Conservation (phyloP, 345 rosid genomes). For the Punica granatum region DNA sequence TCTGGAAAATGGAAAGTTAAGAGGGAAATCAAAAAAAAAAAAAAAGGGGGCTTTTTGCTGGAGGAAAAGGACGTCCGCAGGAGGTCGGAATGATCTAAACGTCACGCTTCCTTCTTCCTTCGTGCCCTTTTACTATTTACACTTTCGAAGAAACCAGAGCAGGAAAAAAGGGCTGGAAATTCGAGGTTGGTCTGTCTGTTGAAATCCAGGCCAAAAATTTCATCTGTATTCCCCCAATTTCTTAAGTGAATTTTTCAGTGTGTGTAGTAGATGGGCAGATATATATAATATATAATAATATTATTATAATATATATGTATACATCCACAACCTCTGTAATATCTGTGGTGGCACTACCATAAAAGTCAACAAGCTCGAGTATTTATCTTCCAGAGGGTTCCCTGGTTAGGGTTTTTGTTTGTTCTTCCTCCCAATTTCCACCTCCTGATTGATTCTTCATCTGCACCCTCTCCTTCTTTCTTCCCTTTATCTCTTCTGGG, state of each 20-base stretch:
- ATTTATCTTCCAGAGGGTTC: conserved; percentile 8
- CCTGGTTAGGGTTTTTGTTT: conserved; percentile 10
- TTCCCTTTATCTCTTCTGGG: neutral
- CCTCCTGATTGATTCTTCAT: neutral
- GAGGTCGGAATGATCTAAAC: conserved; percentile 19
- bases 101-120: conserved; percentile 15
- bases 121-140: neutral
- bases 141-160: neutral
- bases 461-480: neutral
- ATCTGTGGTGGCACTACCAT: neutral
- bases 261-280: neutral
- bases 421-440: neutral
- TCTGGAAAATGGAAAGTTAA: neutral
- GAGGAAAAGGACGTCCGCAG: conserved; percentile 15
- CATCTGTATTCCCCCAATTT: neutral
- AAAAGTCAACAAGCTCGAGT: conserved; percentile 18
- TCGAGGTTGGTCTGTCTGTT: conserved; percentile 17
- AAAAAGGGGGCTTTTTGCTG: neutral
- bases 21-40: conserved; percentile 6
- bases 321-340: neutral
- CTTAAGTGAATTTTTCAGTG: neutral
- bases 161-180: conserved; percentile 12
- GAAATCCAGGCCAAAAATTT: conserved; percentile 1
- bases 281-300: neutral
- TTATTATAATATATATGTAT: too few species aligned